Base-by-base conservation (phyloP, 2,329 filamentous ascomycete genomes). In the Sporothrix phasma region DNA sequence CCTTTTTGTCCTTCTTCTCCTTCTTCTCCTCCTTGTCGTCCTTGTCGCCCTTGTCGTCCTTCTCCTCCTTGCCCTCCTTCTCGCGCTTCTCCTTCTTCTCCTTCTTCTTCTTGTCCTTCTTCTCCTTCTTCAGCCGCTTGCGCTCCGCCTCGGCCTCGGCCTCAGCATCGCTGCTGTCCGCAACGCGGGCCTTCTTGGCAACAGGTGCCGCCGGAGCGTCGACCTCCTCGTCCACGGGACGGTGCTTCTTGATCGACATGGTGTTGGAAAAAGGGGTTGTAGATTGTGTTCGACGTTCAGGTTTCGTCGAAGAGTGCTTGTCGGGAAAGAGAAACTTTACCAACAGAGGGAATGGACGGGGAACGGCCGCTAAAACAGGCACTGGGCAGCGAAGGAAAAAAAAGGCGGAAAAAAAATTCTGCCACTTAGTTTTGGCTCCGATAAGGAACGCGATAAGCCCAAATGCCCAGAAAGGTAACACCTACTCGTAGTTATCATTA, bases 381-480 rank as follows among this genome's bases (percentile, higher is more conserved):
- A 43, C 22, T 29, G 15, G 39, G 29, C 39, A 22, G 37, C 24
- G 31, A 54, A 31, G 46, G 29, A 63, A 62, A 66, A 68, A 68
- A 68, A 68, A 65, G 67, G 62, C 64, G 67, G 66, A 53, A 62
- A 63, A 39, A 67, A 67, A 68, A 67, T 67, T 67, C 66, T 67
- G 67, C 67, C 67, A 63, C 58, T 56, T 41, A 56, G 22, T 62
- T 62, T 62, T 47, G 17, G 34, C 34, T 24, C n/a, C 45, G 62
- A 64, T 64, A 61, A 63, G 61, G 24, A n/a, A 13, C 31, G n/a
- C 51, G 56, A 64, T 61, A 58, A 64, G 46, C 4, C 34, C 34
- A 13, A 41, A 39, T 37, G 26, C 24, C n/a, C n/a, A n/a, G n/a
- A n/a, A n/a, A n/a, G n/a, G n/a, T n/a, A n/a, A n/a, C n/a, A n/a